A percentile compares a stretch with the other conserved stretches of the same genome.
These are phyloP conservation scores for Circinella minor DNA, from an alignment of 371 early-diverging fungal species.

Conservation along the genomic window DNA sequence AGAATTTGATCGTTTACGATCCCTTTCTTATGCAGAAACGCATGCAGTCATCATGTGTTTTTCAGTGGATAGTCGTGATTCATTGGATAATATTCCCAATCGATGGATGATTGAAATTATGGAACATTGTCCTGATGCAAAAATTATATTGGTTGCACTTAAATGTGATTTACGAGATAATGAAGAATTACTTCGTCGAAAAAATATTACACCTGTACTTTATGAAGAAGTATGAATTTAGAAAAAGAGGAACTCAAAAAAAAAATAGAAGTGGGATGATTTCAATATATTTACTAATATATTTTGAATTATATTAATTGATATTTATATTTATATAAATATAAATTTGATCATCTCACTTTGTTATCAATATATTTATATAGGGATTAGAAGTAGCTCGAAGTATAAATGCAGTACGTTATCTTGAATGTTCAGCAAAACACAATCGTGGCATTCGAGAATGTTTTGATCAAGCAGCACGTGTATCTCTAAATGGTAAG, in stretches of 20 bases:
- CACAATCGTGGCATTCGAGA: conserved; percentile 59
- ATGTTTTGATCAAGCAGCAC: conserved; percentile 57
- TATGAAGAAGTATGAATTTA: conserved; percentile 52
- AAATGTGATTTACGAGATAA: conserved; percentile 64
- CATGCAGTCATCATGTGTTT: conserved; percentile 65
- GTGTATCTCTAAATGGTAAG: conserved; percentile 50
- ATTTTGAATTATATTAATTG: too few relatives aligned
- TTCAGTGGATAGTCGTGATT: conserved; percentile 59
- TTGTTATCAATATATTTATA: background rate
- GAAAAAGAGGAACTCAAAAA: background rate
- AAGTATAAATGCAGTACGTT: conserved; percentile 52
- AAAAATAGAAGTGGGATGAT: conserved; percentile 4
- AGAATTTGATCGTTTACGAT: conserved; percentile 61
- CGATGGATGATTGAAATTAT: conserved; percentile 59
- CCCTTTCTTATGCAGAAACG: conserved; percentile 56
- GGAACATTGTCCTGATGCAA: conserved; percentile 51
- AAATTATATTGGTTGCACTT: conserved; percentile 55
- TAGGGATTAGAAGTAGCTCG: conserved; percentile 52
- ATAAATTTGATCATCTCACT: background rate
- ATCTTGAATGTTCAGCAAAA: conserved; percentile 61
- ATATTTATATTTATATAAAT: too few relatives aligned
- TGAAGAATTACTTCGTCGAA: conserved; percentile 20
- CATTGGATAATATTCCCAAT: conserved; percentile 58
- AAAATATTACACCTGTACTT: conserved; percentile 31
- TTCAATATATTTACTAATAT: background rate